Base-by-base conservation (phyloP, 192 early-diverging fungal genomes). In the Spizellomyces sp. region DNA sequence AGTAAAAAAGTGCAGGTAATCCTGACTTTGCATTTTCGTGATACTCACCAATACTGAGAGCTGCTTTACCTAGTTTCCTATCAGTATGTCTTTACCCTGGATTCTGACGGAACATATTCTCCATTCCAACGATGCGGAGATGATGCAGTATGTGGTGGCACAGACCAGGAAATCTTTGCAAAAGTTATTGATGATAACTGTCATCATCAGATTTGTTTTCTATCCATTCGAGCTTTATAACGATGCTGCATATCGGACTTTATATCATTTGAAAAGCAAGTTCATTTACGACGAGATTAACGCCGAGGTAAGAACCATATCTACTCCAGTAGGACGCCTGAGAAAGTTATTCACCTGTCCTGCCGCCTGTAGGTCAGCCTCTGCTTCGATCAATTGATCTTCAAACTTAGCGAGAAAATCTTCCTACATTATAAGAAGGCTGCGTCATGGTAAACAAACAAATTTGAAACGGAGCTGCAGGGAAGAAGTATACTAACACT, bases 271-370 rank as follows among this genome's bases (percentile, higher is more conserved):
- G 9, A 81, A 79, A 62, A 71, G 73, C 56, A 43, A 70, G 64
- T 80, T 79, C 64, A 77, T 87, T n/a, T 85, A 86, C 59, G 78
- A 86, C 63, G 85, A 87, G 61, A 74, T 87, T 22, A 78, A 62
- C n/a, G 82, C 85, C 10, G 85, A 87, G 67, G 84, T 85, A 77
- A 8, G 36, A 14, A 36, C 27, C 27, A 36, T 36, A 21, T 7
- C n/a, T 14, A 36, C 27, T 3, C 27, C 27, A 36, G 27, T 36
- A 36, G 27, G 7, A 5, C 27, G 27, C 3, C 27, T 36, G 27
- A 36, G 27, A 36, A 36, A 36, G 7, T 56, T 42, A 48, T 47
- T 48, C 5, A 65, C 4, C 3, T 14, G 3, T 44, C n/a, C 1
- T n/a, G 15, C 19, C 17, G n/a, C 46, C 62, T 57, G 44, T 64